Evolutionary conservation across 2,329 filamentous ascomycete genomes (phyloP).

Genomic region (Alternaria arborescens): DNA sequence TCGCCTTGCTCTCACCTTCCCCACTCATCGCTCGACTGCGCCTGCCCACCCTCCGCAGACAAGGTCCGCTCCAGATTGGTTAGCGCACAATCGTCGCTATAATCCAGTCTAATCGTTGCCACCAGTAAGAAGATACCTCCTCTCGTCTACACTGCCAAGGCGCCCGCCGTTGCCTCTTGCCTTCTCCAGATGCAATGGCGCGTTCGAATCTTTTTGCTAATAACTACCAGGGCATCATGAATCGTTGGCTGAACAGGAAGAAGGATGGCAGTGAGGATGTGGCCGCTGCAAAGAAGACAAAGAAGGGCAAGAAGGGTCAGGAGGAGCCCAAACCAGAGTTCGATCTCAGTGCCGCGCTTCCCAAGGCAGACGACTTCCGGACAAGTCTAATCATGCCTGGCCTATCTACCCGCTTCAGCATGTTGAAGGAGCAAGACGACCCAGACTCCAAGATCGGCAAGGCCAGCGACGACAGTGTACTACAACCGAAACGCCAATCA

Average conservation of each 20-base stretch:
- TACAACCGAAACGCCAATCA: slow-evolving; percentile 83
- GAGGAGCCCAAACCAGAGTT: slow-evolving; percentile 69
- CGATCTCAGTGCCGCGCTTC: slow-evolving; percentile 77
- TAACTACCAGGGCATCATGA: slow-evolving; percentile 63
- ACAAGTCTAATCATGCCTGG: slow-evolving; percentile 97
- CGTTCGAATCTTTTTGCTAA: slow-evolving; percentile 22
- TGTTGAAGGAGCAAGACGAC: slow-evolving; percentile 94
- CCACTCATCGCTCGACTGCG: slow-evolving; percentile 8
- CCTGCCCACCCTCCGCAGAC: slow-evolving; percentile 17
- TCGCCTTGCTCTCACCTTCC: slow-evolving; percentile 11
- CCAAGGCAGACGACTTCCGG: slow-evolving; percentile 86
- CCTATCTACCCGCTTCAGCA: slow-evolving; percentile 93
- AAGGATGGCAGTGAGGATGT: slow-evolving; percentile 57
- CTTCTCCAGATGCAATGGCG: slow-evolving; percentile 11
- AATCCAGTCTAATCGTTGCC: slow-evolving; percentile 1
- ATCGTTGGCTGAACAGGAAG: slow-evolving; percentile 79
- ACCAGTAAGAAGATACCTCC: slow-evolving; percentile 27
- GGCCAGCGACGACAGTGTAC: slow-evolving; percentile 91
- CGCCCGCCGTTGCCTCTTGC: slow-evolving; percentile 4
- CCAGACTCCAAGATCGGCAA: slow-evolving; percentile 89
- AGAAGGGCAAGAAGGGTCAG: slow-evolving; percentile 63
- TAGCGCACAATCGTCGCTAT: slow-evolving; percentile 5
- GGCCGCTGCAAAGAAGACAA: slow-evolving; percentile 44
- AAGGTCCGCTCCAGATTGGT: not conserved
- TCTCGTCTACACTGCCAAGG: not conserved